These are phyloP conservation scores for Chaetoscypha palmicola DNA, from an alignment of 2,329 filamentous ascomycete species.

Conservation along the genomic window DNA sequence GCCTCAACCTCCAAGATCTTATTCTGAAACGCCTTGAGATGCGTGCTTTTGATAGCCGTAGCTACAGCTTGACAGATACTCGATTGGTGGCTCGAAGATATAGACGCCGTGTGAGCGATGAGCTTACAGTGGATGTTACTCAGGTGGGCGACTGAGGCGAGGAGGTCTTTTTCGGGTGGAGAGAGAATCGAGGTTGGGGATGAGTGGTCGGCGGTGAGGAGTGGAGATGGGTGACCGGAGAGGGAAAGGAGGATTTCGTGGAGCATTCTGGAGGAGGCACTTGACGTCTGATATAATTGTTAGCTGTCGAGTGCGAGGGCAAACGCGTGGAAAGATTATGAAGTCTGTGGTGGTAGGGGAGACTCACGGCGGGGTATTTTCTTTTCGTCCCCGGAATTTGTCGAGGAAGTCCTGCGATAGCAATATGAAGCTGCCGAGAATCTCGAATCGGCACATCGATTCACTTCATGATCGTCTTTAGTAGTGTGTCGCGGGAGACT, in stretches of 20 bases:
- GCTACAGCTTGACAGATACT: slow-evolving; percentile 84
- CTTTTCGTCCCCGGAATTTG: too few species aligned
- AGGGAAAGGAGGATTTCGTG: slow-evolving; percentile 97
- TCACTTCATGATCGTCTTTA: too few species aligned
- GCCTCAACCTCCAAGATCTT: slow-evolving; percentile 82
- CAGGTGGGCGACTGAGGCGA: slow-evolving; percentile 69
- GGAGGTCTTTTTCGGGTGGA: slow-evolving; percentile 74
- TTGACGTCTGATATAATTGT: too few species aligned
- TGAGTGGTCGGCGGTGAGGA: slow-evolving; percentile 56
- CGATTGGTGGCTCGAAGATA: slow-evolving; percentile 66
- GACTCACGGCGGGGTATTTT: too few species aligned
- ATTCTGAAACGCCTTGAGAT: slow-evolving; percentile 73
- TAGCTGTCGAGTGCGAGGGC: too few species aligned
- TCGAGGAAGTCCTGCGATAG: too few species aligned
- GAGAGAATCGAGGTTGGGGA: slow-evolving; percentile 49
- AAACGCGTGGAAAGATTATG: too few species aligned
- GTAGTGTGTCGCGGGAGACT: too few species aligned
- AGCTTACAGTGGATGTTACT: slow-evolving; percentile 72
- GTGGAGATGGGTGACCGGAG: slow-evolving; percentile 84
- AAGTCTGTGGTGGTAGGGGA: too few species aligned
- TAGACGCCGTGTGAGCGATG: slow-evolving; percentile 56
- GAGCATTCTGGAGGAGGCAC: too few species aligned
- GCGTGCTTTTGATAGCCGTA: slow-evolving; percentile 64
- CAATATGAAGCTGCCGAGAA: too few species aligned
- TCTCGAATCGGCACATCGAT: too few species aligned